Base-by-base conservation (phyloP, 176 grass and related monocot species). In the Coix lacrymajobi region DNA sequence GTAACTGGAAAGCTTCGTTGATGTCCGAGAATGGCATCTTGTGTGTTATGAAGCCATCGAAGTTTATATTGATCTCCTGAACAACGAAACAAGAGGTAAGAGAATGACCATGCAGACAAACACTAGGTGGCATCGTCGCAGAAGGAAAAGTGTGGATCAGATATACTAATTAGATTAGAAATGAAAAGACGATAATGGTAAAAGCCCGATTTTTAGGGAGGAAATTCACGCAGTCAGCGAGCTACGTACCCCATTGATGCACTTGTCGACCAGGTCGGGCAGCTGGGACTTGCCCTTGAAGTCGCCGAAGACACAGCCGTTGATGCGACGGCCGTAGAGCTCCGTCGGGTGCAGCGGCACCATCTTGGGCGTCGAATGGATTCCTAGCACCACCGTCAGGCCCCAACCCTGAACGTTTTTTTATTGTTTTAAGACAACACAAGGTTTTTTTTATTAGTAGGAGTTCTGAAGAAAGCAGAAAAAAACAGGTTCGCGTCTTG, bases 331-430 rank as follows among this genome's bases (percentile, higher is more conserved):
- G 32, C 92, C 90, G 29, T 93, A 98, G 32, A 98, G 76, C 63
- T 98, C 96, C 96, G 93, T 98, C 13, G 92, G 96, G 68, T 98
- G 96, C 37, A 98, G 73, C 0, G 96, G 96, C 86, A 98, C 43
- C 91, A 95, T 54, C 73, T 73, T 85, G 1, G 96, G 92, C 4
- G 88, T 89, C 1, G 79, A 62, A 83, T 98, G 96, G 58, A 98
- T 95, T 20, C 96, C 96, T 0, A 98, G 78, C 33, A 88, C 74
- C 41, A 98, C 89, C 0, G 96, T 98, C 40, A 90, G 28, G 11
- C 96, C 96, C 96, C 96, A 98, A 22, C 96, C 92, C 95, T 97
- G 26, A 6, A 52, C 24, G 29, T 15, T 44, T 52, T 20, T 20
- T 52, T n/a, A 19, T 49, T 17, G 5, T 4, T 60, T 25, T 25